A percentile compares a stretch with the other conserved stretches of the same genome.
These are phyloP conservation scores for Pseudocercospora ulei DNA, from an alignment of 2,329 filamentous ascomycete species.

Conservation along the genomic window DNA sequence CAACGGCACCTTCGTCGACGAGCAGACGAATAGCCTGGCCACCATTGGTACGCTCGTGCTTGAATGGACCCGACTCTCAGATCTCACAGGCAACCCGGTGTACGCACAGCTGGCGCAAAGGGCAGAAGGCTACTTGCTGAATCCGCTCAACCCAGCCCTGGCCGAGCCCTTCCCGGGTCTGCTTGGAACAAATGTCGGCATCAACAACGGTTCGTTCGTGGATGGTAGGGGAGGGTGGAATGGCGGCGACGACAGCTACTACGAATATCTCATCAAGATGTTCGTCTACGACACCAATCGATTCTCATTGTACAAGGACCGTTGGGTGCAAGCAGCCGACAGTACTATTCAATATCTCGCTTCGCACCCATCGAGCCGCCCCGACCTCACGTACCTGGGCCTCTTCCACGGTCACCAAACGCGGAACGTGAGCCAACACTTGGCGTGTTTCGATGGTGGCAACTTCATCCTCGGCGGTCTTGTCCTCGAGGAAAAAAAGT, in stretches of 20 bases:
- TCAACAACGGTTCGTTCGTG: slow-evolving; percentile 56
- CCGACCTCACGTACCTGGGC: slow-evolving; percentile 63
- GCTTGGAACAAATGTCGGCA: slow-evolving; percentile 57
- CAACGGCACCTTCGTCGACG: slow-evolving; percentile 40
- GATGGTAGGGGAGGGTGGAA: slow-evolving; percentile 61
- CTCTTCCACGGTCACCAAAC: slow-evolving; percentile 44
- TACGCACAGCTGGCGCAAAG: slow-evolving; percentile 59
- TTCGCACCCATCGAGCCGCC: slow-evolving; percentile 55
- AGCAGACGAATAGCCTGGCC: slow-evolving; percentile 59
- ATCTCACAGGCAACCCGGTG: slow-evolving; percentile 57
- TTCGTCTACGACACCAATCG: slow-evolving; percentile 62
- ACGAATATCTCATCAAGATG: slow-evolving; percentile 89
- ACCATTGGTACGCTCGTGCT: slow-evolving; percentile 68
- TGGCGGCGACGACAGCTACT: slow-evolving; percentile 69
- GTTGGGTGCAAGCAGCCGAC: slow-evolving; percentile 64
- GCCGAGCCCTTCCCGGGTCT: slow-evolving; percentile 68
- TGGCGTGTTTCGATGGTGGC: slow-evolving; percentile 75
- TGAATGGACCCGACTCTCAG: slow-evolving; percentile 73
- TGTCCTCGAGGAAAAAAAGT: slow-evolving; percentile 54
- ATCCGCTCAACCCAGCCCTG: slow-evolving; percentile 49
- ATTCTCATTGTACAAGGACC: slow-evolving; percentile 58
- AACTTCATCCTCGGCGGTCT: slow-evolving; percentile 79
- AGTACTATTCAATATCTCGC: slow-evolving; percentile 63
- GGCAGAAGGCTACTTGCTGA: slow-evolving; percentile 56
- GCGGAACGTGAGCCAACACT: slow-evolving; percentile 38